phyloP scores from a whole-genome alignment of 805 yeast genomes.

The Saccharomyces kudriavzevii region DNA sequence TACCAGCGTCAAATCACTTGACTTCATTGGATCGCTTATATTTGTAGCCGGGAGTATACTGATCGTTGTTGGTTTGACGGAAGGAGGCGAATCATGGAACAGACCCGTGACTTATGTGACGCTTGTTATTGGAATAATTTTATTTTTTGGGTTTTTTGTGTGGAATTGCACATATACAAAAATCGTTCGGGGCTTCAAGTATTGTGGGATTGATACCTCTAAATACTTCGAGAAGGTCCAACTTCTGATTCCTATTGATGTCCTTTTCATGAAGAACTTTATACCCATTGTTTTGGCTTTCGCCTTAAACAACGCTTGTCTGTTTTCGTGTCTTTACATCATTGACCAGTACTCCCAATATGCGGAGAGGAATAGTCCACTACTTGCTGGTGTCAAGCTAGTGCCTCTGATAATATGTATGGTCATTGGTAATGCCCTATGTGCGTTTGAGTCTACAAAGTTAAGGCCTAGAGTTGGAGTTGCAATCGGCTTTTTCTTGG shows the following conservation, averaged over 20 bases:
- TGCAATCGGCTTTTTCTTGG: slow-evolving; percentile 10
- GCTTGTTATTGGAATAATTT: slow-evolving; percentile 32
- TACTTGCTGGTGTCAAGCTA: slow-evolving; percentile 33
- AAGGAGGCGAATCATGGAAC: slow-evolving; percentile 39
- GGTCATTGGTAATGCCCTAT: slow-evolving; percentile 22
- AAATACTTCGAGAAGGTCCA: slow-evolving; percentile 3
- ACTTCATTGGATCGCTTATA: slow-evolving; percentile 31
- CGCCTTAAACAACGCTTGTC: slow-evolving; percentile 14
- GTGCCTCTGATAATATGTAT: slow-evolving; percentile 31
- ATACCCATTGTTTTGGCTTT: slow-evolving; percentile 16
- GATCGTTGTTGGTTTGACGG: slow-evolving; percentile 38
- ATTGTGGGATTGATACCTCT: slow-evolving; percentile 3
- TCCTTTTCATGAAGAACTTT: slow-evolving; percentile 24
- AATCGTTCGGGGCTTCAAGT: slow-evolving; percentile 6
- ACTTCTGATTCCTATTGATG: slow-evolving; percentile 25
- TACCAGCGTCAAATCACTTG: slow-evolving; percentile 21
- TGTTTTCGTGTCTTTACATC: slow-evolving; percentile 16
- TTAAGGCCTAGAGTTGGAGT: slow-evolving; percentile 19
- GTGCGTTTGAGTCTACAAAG: slow-evolving; percentile 14
- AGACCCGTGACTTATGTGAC: slow-evolving; percentile 36
- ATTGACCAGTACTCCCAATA: slow-evolving; percentile 24
- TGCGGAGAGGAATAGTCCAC: slow-evolving; percentile 24
- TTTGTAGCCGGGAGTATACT: slow-evolving; percentile 33
- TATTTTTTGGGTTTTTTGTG: slow-evolving; percentile 25
- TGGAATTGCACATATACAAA: slow-evolving; percentile 25